These are phyloP conservation scores for Phaeolepiota aurea DNA, from an alignment of 768 basidiomycete genomes.

Conservation along the genomic window DNA sequence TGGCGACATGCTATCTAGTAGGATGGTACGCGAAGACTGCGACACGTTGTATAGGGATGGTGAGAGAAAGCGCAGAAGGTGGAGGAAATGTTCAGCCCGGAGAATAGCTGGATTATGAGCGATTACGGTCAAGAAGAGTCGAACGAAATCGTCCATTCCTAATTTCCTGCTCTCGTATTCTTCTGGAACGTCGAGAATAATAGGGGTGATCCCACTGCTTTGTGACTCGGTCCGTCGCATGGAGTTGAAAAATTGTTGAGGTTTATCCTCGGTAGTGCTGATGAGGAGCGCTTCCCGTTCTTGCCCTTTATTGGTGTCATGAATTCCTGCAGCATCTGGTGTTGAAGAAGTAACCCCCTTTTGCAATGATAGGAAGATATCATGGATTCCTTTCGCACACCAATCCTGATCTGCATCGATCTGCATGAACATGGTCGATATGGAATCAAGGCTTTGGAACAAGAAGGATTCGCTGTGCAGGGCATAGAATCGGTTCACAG, in stretches of 20 bases:
- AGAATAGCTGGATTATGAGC: constrained; percentile 62
- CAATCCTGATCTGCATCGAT: constrained; percentile 39
- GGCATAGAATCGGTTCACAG: constrained; percentile 63
- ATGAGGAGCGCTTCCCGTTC: constrained; percentile 68
- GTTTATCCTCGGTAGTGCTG: constrained; percentile 63
- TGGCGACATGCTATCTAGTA: constrained; percentile 65
- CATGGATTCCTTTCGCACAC: constrained; percentile 48
- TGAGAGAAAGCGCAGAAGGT: constrained; percentile 46
- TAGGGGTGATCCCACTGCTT: constrained; percentile 29
- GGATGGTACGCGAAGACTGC: constrained; percentile 37
- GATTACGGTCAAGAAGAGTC: constrained; percentile 71
- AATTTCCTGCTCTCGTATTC: constrained; percentile 53
- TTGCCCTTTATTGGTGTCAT: constrained; percentile 49
- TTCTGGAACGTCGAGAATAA: constrained; percentile 40
- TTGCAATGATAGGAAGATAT: constrained; percentile 51
- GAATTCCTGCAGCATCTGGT: constrained; percentile 60
- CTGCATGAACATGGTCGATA: constrained; percentile 45
- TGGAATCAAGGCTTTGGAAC: constrained; percentile 62
- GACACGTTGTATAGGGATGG: constrained; percentile 54
- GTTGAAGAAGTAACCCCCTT: constrained; percentile 26
- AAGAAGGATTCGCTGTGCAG: constrained; percentile 66
- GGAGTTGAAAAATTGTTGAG: constrained; percentile 57
- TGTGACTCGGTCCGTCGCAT: constrained; percentile 36
- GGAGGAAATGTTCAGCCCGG: constrained; percentile 65
- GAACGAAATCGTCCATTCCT: constrained; percentile 56